These are phyloP conservation scores for Hemileccinum impolitum DNA, from an alignment of 768 basidiomycete genomes.

Conservation along the genomic window DNA sequence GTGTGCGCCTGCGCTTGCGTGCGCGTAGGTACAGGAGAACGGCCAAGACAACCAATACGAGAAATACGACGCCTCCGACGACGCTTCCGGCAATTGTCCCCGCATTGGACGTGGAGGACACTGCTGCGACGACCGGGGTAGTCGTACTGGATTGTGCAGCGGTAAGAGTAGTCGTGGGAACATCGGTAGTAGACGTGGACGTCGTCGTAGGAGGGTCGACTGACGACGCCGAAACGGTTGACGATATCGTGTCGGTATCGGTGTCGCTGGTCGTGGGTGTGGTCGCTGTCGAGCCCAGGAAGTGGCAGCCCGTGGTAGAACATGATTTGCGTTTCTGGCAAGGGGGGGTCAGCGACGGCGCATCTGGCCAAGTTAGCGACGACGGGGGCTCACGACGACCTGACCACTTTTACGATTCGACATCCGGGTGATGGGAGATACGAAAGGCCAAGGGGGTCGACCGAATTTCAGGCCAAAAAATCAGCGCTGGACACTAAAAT, in stretches of 20 bases:
- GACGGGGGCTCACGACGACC: conserved; percentile 1
- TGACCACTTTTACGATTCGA: background rate
- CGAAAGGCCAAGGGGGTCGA: no score
- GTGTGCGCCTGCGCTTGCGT: conserved; percentile 38
- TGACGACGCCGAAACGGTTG: no score
- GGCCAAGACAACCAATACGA: conserved; percentile 34
- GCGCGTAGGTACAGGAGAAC: conserved; percentile 42
- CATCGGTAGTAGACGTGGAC: background rate
- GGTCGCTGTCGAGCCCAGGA: no score
- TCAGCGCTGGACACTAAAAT: conserved; percentile 1
- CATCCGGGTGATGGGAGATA: conserved; percentile 6
- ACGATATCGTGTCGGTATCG: no score
- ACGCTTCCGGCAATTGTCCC: conserved; percentile 55
- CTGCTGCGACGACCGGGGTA: conserved; percentile 6
- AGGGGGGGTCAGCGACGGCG: conserved; percentile 2
- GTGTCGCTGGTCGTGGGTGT: no score
- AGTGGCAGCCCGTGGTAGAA: no score
- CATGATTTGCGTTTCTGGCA: conserved; percentile 6
- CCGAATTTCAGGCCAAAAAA: no score
- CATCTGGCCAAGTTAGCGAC: background rate
- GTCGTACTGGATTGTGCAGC: background rate
- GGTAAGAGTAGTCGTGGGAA: background rate
- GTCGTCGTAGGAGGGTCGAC: no score
- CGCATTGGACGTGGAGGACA: conserved; percentile 19
- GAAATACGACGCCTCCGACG: conserved; percentile 44